Percentiles rank a stretch among this genome's conserved stretches.
Conservation (phyloP, 768 basidiomycete genomes). For the Boletus reticuloceps region DNA sequence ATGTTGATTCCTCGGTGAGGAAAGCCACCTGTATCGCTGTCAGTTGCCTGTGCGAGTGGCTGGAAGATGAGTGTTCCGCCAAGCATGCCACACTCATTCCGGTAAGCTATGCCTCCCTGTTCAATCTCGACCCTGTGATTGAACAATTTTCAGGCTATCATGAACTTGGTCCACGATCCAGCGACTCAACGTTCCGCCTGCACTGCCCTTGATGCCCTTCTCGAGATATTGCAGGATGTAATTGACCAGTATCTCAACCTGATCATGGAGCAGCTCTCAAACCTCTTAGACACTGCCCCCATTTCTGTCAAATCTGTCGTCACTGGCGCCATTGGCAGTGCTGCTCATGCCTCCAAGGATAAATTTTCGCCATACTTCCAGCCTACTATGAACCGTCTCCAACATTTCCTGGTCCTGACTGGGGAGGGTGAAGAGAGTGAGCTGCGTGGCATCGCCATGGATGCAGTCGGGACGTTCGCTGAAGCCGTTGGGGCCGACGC, state of each 20-base stretch:
- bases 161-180: slow-evolving; percentile 85
- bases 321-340: slow-evolving; percentile 96
- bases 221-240: slow-evolving; percentile 89
- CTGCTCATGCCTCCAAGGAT: slow-evolving; percentile 92
- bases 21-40: slow-evolving; percentile 97
- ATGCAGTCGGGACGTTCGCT: slow-evolving; percentile 97
- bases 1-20: slow-evolving; percentile 80
- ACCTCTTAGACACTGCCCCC: slow-evolving; percentile 85
- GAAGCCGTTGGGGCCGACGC: slow-evolving; percentile 93
- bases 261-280: slow-evolving; percentile 92
- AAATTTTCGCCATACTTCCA: slow-evolving; percentile 94
- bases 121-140: neutral
- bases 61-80: slow-evolving; percentile 87
- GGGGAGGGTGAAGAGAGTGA: slow-evolving; percentile 92
- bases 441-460: slow-evolving; percentile 95
- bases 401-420: slow-evolving; percentile 82
- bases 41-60: slow-evolving; percentile 95
- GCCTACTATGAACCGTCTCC: slow-evolving; percentile 83
- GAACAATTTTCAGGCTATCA: slow-evolving; percentile 62
- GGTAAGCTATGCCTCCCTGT: slow-evolving; percentile 40
- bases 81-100: slow-evolving; percentile 86
- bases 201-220: slow-evolving; percentile 92
- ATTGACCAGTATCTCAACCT: slow-evolving; percentile 89
- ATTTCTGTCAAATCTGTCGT: slow-evolving; percentile 88
- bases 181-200: slow-evolving; percentile 91